Evolutionary conservation across 805 yeast genomes (phyloP).

Genomic region (Cyberlindnera euphorbiae): DNA sequence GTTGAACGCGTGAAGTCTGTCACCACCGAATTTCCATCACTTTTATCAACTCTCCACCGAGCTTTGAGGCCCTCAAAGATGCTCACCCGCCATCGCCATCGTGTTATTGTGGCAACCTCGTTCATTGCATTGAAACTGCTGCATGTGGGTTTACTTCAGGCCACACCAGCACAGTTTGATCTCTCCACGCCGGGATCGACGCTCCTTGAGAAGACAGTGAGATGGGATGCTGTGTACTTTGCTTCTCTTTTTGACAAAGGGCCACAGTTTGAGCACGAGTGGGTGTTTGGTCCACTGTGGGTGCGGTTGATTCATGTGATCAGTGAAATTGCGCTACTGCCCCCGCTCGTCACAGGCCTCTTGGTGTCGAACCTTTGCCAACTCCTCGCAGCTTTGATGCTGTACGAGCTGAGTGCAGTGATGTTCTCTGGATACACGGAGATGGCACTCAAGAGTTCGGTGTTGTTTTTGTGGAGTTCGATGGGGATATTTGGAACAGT

Average conservation of each 20-base stretch:
- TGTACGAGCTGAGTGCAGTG: conserved; percentile 45
- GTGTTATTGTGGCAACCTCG: conserved; percentile 1
- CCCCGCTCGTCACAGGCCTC: conserved; percentile 43
- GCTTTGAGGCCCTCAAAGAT: no score
- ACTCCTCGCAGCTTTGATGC: conserved; percentile 39
- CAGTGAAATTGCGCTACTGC: conserved; percentile 9
- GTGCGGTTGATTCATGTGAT: conserved; percentile 39
- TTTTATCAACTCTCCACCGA: no score
- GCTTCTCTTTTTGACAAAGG: conserved; percentile 45
- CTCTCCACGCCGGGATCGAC: conserved; percentile 10
- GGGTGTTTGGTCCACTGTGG: conserved; percentile 85
- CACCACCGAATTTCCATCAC: no score
- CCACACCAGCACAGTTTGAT: conserved; percentile 10
- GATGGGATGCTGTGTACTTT: conserved; percentile 88
- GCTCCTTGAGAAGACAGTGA: conserved; percentile 42
- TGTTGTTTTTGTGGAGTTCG: conserved; percentile 59
- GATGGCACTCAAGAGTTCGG: conserved; percentile 33
- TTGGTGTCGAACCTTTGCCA: conserved; percentile 50
- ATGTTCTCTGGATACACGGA: conserved; percentile 23
- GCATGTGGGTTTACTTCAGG: conserved; percentile 2
- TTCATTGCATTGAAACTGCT: conserved; percentile 5
- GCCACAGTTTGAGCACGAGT: conserved; percentile 77
- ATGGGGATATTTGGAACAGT: conserved; percentile 75
- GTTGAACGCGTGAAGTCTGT: no score
- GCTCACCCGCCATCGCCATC: background rate